phyloP scores from a whole-genome alignment of 208 protist species.

The Hexamita inflata region DNA sequence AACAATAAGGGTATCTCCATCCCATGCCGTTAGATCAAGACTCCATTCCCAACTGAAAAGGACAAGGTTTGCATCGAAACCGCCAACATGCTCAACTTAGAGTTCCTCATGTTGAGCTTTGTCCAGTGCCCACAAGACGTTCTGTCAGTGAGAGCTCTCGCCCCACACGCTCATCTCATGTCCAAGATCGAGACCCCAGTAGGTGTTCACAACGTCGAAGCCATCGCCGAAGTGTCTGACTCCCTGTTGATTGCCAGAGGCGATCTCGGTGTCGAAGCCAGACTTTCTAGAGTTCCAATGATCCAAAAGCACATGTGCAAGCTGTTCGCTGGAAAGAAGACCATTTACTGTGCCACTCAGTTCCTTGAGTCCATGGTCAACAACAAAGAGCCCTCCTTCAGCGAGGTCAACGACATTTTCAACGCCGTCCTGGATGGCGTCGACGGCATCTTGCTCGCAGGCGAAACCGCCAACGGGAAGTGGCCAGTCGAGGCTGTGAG shows the following conservation, averaged over 20 bases:
- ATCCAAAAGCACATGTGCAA: conserved; percentile 22
- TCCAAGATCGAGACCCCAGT: conserved; percentile 50
- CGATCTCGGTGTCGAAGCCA: conserved; percentile 36
- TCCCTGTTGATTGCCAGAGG: conserved; percentile 49
- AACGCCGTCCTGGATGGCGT: conserved; percentile 40
- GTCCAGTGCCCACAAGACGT: conserved; percentile 2
- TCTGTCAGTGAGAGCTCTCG: background rate
- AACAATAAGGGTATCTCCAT: conserved; percentile 16
- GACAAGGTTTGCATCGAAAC: conserved; percentile 21
- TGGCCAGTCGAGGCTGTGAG: background rate
- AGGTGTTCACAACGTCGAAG: conserved; percentile 39
- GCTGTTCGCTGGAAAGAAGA: background rate
- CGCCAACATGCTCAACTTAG: conserved; percentile 9
- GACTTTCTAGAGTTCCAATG: background rate
- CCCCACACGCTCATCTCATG: conserved; percentile 40
- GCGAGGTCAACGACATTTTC: conserved; percentile 43
- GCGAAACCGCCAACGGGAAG: conserved; percentile 1
- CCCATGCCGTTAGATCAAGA: background rate
- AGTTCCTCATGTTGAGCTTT: background rate
- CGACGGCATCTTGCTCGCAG: background rate
- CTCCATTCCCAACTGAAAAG: background rate
- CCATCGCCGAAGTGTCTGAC: conserved; percentile 39
- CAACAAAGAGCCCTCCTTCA: conserved; percentile 36
- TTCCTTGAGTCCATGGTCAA: conserved; percentile 48
- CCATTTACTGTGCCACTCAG: conserved; percentile 47